Conservation (phyloP, 1,139 yeast species). For the Lodderomyces pseudojiufengensis region DNA sequence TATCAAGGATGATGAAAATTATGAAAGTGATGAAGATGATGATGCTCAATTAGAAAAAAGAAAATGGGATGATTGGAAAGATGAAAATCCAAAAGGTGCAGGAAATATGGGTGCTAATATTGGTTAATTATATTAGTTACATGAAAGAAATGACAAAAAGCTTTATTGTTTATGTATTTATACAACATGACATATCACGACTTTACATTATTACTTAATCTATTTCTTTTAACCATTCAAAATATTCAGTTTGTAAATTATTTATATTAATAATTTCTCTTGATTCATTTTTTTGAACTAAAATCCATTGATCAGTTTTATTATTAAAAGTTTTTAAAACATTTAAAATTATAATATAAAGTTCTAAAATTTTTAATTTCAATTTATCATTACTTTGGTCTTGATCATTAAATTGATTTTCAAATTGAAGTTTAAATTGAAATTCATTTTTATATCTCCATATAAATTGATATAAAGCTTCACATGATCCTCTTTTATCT, state of each 20-base stretch:
- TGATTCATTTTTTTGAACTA: constrained; percentile 23
- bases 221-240: constrained; percentile 29
- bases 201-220: constrained; percentile 2
- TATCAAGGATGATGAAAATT: constrained; percentile 28
- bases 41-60: constrained; percentile 56
- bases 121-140: constrained; percentile 75
- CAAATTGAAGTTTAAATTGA: too few relatives aligned
- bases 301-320: constrained; percentile 55
- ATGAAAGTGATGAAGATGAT: constrained; percentile 34
- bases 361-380: constrained; percentile 38
- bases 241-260: constrained; percentile 31
- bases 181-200: too few relatives aligned
- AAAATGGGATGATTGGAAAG: constrained; percentile 92
- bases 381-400: constrained; percentile 27
- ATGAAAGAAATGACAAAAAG: not conserved
- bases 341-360: constrained; percentile 48
- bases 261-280: constrained; percentile 27
- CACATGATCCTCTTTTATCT: constrained; percentile 55
- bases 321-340: constrained; percentile 41
- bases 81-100: constrained; percentile 78
- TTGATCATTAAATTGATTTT: constrained; percentile 9
- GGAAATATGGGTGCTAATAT: constrained; percentile 81
- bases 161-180: too few relatives aligned
- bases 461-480: constrained; percentile 54
- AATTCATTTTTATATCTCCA: constrained; percentile 26